These are phyloP conservation scores for Rhizomucor miehei DNA, from an alignment of 371 early-diverging fungal species.

Conservation along the genomic window DNA sequence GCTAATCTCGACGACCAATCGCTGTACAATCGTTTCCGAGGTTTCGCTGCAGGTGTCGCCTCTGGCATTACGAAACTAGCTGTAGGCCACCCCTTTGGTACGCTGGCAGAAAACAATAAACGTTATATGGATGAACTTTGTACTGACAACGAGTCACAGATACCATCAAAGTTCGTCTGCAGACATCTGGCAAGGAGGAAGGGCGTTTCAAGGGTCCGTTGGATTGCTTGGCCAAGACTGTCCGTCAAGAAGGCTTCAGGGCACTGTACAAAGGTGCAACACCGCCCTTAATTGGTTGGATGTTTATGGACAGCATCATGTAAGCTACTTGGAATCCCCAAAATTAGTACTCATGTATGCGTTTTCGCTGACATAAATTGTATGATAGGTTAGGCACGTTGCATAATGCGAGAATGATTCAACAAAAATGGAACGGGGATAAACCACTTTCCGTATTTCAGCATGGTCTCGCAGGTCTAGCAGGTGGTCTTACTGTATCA, in stretches of 20 bases:
- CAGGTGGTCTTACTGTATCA: conserved; percentile 85
- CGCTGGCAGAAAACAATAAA: not conserved
- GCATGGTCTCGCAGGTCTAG: conserved; percentile 74
- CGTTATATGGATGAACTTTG: not conserved
- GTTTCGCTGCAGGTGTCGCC: conserved; percentile 76
- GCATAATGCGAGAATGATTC: conserved; percentile 71
- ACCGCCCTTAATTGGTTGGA: conserved; percentile 93
- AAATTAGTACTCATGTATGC: not conserved
- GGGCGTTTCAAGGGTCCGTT: conserved; percentile 87
- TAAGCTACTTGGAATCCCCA: conserved; percentile 17
- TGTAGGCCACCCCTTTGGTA: conserved; percentile 84
- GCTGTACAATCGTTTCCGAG: conserved; percentile 61
- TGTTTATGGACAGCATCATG: conserved; percentile 86
- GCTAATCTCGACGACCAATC: conserved; percentile 39
- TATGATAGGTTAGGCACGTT: conserved; percentile 79
- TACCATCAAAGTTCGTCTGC: conserved; percentile 74
- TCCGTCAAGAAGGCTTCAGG: conserved; percentile 74
- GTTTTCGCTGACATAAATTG: too few species aligned
- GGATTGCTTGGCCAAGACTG: conserved; percentile 75
- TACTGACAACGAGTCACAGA: conserved; percentile 31
- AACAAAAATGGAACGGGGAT: conserved; percentile 64
- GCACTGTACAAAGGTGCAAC: conserved; percentile 92
- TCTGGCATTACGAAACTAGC: conserved; percentile 80
- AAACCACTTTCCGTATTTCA: conserved; percentile 62
- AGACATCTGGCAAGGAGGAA: conserved; percentile 69